Conservation (phyloP, 2,329 filamentous ascomycete species). For the Sporothrix brunneoviolacea region DNA sequence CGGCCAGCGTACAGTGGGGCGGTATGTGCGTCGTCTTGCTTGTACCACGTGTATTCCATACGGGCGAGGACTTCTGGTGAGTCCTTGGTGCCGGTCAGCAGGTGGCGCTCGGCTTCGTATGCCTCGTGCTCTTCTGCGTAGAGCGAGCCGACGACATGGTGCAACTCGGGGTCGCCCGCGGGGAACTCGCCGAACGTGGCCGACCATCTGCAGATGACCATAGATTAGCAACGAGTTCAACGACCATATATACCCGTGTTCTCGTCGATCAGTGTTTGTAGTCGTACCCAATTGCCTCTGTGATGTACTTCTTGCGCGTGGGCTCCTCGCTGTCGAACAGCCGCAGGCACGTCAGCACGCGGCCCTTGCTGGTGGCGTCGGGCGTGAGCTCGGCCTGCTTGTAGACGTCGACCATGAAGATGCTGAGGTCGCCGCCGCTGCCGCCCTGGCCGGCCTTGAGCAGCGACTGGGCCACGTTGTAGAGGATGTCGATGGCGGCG, state of each 20-base stretch:
- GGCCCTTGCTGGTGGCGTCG: conserved; percentile 66
- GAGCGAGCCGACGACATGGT: conserved; percentile 81
- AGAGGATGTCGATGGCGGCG: conserved; percentile 81
- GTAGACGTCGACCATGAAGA: conserved; percentile 86
- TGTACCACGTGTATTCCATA: conserved; percentile 93
- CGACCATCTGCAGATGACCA: conserved; percentile 63
- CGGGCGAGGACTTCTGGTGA: conserved; percentile 72
- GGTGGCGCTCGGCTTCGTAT: conserved; percentile 88
- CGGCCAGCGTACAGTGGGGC: conserved; percentile 81
- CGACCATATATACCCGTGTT: too few species aligned
- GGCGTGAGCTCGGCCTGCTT: conserved; percentile 75
- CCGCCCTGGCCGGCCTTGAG: conserved; percentile 90
- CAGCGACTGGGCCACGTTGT: conserved; percentile 74
- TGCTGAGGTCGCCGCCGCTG: conserved; percentile 81
- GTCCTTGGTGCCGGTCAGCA: conserved; percentile 82
- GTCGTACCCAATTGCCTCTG: conserved; percentile 71
- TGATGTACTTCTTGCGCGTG: conserved; percentile 85
- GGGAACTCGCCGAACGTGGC: conserved; percentile 78
- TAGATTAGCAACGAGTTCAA: too few species aligned
- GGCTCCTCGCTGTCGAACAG: conserved; percentile 80
- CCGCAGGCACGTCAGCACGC: conserved; percentile 70
- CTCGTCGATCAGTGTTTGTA: background rate
- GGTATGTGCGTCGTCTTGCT: conserved; percentile 77
- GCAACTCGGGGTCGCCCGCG: conserved; percentile 86
- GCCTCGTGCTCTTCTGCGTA: conserved; percentile 90